Evolutionary conservation across 306 rosid species (phyloP).

Genomic region (Alnus glutinosa): DNA sequence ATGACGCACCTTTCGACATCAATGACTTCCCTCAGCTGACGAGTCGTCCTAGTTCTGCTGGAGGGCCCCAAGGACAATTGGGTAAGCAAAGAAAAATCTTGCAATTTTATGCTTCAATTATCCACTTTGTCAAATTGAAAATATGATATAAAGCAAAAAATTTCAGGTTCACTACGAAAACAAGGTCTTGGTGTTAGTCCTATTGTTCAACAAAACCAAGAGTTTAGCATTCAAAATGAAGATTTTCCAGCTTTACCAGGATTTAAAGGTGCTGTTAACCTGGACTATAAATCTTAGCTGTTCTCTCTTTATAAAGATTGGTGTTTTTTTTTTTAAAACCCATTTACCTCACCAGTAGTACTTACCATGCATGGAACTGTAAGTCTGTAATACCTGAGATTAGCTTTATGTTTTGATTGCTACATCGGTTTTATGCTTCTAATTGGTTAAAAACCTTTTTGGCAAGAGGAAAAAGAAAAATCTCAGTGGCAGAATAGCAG

Average conservation of each 20-base stretch:
- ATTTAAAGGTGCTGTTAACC: slow-evolving; percentile 68
- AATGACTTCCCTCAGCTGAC: slow-evolving; percentile 91
- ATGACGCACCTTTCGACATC: slow-evolving; percentile 85
- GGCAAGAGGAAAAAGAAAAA: background rate
- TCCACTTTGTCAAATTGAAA: slow-evolving; percentile 7
- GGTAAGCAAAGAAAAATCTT: slow-evolving; percentile 46
- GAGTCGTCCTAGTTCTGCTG: slow-evolving; percentile 96
- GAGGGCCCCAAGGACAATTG: slow-evolving; percentile 97
- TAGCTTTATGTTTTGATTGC: background rate
- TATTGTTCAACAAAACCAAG: slow-evolving; percentile 94
- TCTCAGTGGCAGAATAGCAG: background rate
- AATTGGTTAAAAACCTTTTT: background rate
- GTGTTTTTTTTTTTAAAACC: background rate
- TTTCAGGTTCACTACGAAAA: slow-evolving; percentile 89
- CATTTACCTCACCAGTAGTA: background rate
- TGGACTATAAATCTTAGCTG: background rate
- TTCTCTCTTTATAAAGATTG: background rate
- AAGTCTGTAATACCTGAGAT: background rate
- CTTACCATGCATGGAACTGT: background rate
- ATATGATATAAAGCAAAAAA: slow-evolving; percentile 24
- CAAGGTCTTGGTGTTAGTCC: slow-evolving; percentile 96
- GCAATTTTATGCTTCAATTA: background rate
- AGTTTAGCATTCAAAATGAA: slow-evolving; percentile 96
- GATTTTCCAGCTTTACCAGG: slow-evolving; percentile 98
- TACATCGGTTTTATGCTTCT: background rate